Evolutionary conservation across 805 yeast species (phyloP).

Genomic region (Monosporozyma aerobia): DNA sequence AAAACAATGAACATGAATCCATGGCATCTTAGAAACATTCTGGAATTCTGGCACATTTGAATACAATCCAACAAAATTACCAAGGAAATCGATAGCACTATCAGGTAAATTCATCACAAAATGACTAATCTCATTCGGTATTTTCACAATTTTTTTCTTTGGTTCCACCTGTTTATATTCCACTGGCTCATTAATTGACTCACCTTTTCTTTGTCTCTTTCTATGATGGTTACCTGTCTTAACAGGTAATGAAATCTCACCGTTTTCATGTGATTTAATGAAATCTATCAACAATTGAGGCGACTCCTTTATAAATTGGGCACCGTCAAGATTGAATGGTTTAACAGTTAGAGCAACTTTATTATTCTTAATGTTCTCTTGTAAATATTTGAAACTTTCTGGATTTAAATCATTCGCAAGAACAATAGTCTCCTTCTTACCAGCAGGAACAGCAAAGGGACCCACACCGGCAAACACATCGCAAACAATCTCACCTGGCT

Average conservation of each 20-base stretch:
- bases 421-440: constrained; percentile 67
- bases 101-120: constrained; percentile 96
- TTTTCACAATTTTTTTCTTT: constrained; percentile 30
- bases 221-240: constrained; percentile 21
- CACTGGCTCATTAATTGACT: neutral
- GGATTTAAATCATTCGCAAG: constrained; percentile 94
- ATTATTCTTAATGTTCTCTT: constrained; percentile 54
- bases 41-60: constrained; percentile 30
- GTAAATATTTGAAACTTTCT: constrained; percentile 63
- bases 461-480: constrained; percentile 99
- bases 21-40: constrained; percentile 45
- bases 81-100: constrained; percentile 74
- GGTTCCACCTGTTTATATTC: constrained; percentile 35
- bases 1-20: constrained; percentile 83
- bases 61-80: constrained; percentile 70
- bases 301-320: constrained; percentile 62
- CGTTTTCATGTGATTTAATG: constrained; percentile 29
- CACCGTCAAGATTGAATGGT: constrained; percentile 71
- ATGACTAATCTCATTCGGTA: constrained; percentile 37
- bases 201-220: constrained; percentile 30
- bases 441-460: constrained; percentile 95
- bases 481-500: constrained; percentile 66
- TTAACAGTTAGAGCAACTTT: constrained; percentile 51
- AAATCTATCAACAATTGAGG: constrained; percentile 43
- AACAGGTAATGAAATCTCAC: constrained; percentile 31